A percentile compares a stretch with the other conserved stretches of the same genome.
Conservation (phyloP, 2,329 filamentous ascomycete species). For the Cryphonectria japonica region DNA sequence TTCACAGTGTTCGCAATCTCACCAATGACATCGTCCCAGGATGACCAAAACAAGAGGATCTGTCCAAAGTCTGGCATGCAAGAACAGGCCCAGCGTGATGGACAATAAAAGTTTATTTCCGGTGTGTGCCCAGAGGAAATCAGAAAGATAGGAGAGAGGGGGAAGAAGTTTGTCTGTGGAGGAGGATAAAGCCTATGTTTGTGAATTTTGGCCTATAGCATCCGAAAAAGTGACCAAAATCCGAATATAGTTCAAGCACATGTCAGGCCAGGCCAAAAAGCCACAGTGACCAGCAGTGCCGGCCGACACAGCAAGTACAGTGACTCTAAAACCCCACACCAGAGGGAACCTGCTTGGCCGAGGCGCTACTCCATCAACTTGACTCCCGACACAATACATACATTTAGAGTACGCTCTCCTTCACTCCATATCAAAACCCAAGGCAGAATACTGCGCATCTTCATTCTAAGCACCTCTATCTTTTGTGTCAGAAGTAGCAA, state of each 20-base stretch:
- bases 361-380: conserved; percentile 6
- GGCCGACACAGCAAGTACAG: neutral
- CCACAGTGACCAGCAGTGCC: neutral
- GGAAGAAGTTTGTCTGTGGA: neutral
- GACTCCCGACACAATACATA: neutral
- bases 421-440: neutral
- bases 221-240: neutral
- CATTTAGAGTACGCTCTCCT: neutral
- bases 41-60: neutral
- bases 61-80: neutral
- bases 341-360: neutral
- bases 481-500: neutral
- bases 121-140: too few relatives aligned
- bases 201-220: neutral
- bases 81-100: neutral
- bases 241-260: neutral
- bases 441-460: neutral
- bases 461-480: neutral
- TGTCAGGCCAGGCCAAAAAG: neutral
- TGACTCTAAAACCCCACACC: neutral
- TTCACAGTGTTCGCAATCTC: neutral
- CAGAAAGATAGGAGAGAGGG: neutral
- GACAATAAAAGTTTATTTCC: neutral
- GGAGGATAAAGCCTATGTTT: neutral
- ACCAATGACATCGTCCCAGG: neutral